These are phyloP conservation scores for Annulohypoxylon nitens DNA, from an alignment of 495 filamentous ascomycete genomes.

Conservation along the genomic window DNA sequence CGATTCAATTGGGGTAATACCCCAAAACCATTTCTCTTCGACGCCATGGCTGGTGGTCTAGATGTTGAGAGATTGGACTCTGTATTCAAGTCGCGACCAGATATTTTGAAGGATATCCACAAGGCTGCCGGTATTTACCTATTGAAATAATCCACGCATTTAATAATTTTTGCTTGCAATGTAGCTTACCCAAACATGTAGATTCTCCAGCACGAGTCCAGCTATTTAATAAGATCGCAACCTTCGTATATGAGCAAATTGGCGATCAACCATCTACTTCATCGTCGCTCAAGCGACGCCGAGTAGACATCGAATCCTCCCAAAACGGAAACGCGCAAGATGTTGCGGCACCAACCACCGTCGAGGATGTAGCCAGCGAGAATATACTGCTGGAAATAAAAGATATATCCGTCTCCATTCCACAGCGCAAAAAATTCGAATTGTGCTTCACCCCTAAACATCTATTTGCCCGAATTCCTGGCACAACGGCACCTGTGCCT, in stretches of 20 bases:
- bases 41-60: conserved; percentile 57
- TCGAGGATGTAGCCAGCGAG: conserved; percentile 59
- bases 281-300: conserved; percentile 63
- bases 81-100: conserved; percentile 61
- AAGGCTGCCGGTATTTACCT: conserved; percentile 59
- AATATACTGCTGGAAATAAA: conserved; percentile 70
- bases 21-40: conserved; percentile 4
- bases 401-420: conserved; percentile 81
- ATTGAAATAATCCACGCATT: neutral
- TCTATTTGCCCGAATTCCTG: conserved; percentile 75
- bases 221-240: conserved; percentile 68
- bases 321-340: conserved; percentile 48
- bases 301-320: conserved; percentile 60
- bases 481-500: conserved; percentile 75
- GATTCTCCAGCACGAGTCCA: conserved; percentile 60
- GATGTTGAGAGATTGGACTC: conserved; percentile 57
- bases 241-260: conserved; percentile 59
- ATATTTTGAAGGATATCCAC: conserved; percentile 59
- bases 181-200: conserved; percentile 44
- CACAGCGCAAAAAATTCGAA: conserved; percentile 91
- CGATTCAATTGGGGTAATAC: conserved; percentile 13
- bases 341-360: conserved; percentile 34
- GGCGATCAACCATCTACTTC: conserved; percentile 51
- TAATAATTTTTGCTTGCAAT: conserved; percentile 6
- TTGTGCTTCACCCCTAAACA: conserved; percentile 77